These are phyloP conservation scores for Akanthomyces uredinophilus DNA, from an alignment of 2,329 filamentous ascomycete species.

Conservation along the genomic window DNA sequence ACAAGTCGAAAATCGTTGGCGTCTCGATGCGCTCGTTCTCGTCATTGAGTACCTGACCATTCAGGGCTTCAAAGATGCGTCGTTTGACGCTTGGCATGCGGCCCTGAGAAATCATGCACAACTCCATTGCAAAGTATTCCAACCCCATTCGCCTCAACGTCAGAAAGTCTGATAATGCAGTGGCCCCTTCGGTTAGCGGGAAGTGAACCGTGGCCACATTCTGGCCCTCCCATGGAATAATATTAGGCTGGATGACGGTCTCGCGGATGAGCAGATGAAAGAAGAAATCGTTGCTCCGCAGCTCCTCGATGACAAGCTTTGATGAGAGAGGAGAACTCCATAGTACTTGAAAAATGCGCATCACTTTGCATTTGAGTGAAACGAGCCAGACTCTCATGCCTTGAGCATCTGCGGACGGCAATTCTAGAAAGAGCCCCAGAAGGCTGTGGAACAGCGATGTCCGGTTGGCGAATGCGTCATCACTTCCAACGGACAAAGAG, in stretches of 20 bases:
- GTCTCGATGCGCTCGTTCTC: constrained; percentile 62
- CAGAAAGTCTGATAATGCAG: constrained; percentile 72
- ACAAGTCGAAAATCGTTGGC: constrained; percentile 81
- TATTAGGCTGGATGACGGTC: constrained; percentile 61
- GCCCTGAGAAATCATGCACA: constrained; percentile 69
- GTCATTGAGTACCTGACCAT: constrained; percentile 66
- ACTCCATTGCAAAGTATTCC: constrained; percentile 80
- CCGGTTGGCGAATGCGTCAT: constrained; percentile 65
- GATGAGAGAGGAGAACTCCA: constrained; percentile 81
- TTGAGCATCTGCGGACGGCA: constrained; percentile 59
- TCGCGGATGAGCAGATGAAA: constrained; percentile 71
- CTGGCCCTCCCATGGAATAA: constrained; percentile 69
- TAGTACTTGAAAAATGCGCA: constrained; percentile 72
- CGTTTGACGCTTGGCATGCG: constrained; percentile 66
- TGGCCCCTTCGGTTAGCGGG: constrained; percentile 60
- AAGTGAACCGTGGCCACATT: constrained; percentile 59
- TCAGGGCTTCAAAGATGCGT: constrained; percentile 65
- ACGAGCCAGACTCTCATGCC: constrained; percentile 64
- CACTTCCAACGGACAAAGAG: constrained; percentile 61
- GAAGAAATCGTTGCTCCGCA: constrained; percentile 75
- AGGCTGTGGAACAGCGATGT: constrained; percentile 81
- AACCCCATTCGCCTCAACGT: constrained; percentile 70
- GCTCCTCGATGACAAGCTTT: constrained; percentile 67
- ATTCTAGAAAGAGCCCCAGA: constrained; percentile 63
- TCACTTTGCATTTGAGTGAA: constrained; percentile 60